Evolutionary conservation across 2,329 filamentous ascomycete genomes (phyloP).

Genomic region (Curvularia verruculosa): DNA sequence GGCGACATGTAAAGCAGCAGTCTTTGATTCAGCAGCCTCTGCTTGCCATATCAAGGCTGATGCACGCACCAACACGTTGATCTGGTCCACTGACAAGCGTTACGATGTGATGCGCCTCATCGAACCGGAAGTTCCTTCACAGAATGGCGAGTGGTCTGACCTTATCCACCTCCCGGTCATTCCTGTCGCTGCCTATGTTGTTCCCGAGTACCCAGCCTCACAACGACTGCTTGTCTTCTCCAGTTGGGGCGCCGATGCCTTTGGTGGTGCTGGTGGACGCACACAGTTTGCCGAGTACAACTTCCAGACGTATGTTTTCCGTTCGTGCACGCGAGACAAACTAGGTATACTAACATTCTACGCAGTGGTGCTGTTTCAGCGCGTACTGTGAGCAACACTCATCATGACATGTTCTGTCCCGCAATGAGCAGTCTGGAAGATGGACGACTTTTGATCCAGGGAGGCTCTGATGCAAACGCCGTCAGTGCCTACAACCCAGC

Average conservation of each 20-base stretch:
- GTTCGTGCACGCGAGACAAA: background rate
- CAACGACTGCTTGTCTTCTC: constrained; percentile 34
- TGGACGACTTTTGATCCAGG: constrained; percentile 32
- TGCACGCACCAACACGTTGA: constrained; percentile 26
- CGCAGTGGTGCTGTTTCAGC: constrained; percentile 30
- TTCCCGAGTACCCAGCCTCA: constrained; percentile 32
- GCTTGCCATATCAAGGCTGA: constrained; percentile 37
- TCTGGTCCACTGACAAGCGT: constrained; percentile 39
- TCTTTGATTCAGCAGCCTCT: constrained; percentile 23
- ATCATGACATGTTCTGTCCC: constrained; percentile 39
- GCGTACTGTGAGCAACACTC: constrained; percentile 32
- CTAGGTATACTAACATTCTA: constrained; percentile 6
- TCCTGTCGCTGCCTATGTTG: constrained; percentile 37
- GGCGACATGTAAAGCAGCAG: constrained; percentile 28
- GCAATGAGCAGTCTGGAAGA: constrained; percentile 34
- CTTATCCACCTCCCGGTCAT: constrained; percentile 36
- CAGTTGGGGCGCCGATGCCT: constrained; percentile 36
- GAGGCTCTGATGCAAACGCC: constrained; percentile 31
- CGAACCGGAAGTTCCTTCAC: constrained; percentile 20
- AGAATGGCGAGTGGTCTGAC: constrained; percentile 34
- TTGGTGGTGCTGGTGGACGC: constrained; percentile 29
- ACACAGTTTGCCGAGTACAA: constrained; percentile 39
- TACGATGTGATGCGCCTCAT: constrained; percentile 33
- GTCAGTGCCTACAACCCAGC: constrained; percentile 32
- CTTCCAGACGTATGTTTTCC: constrained; percentile 28